phyloP scores from a whole-genome alignment of 2,329 filamentous ascomycete species.

The Cryphonectria japonica region DNA sequence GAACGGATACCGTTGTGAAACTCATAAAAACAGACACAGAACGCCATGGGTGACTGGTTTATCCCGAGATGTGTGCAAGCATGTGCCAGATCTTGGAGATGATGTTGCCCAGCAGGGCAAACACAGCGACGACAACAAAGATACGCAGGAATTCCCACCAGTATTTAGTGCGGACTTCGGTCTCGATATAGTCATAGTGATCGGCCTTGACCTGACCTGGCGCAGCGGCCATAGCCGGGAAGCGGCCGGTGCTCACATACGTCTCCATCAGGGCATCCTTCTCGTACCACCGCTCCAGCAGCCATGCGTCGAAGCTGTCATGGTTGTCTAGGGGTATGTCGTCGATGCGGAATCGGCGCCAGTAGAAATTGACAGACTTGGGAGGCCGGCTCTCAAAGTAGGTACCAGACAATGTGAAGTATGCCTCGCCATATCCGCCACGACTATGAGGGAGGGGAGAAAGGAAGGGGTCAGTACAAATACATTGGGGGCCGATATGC shows the following conservation, averaged over 20 bases:
- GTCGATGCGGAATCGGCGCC: slow-evolving; percentile 80
- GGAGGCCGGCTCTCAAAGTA: slow-evolving; percentile 88
- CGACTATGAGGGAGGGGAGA: slow-evolving; percentile 51
- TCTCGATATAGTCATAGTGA: slow-evolving; percentile 54
- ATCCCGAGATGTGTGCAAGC: slow-evolving; percentile 8
- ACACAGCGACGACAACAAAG: slow-evolving; percentile 53
- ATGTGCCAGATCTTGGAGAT: slow-evolving; percentile 36
- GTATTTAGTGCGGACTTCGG: slow-evolving; percentile 57
- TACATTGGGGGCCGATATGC: not conserved
- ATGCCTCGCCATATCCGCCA: slow-evolving; percentile 84
- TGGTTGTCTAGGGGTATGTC: slow-evolving; percentile 80
- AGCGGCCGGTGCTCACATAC: slow-evolving; percentile 76
- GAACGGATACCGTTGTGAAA: not conserved
- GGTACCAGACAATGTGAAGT: slow-evolving; percentile 83
- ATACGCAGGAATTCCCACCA: slow-evolving; percentile 61
- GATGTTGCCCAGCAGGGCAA: slow-evolving; percentile 46
- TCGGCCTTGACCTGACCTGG: slow-evolving; percentile 42
- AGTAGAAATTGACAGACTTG: slow-evolving; percentile 96
- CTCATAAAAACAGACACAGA: not conserved
- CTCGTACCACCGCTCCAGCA: slow-evolving; percentile 84
- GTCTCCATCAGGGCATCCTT: slow-evolving; percentile 89
- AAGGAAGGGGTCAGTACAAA: not conserved
- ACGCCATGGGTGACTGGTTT: not conserved
- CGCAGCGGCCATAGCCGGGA: slow-evolving; percentile 67
- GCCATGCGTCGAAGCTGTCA: slow-evolving; percentile 80